Evolutionary conservation across 305 asterid genomes (phyloP).

Genomic region (Fraxinus platypoda): DNA sequence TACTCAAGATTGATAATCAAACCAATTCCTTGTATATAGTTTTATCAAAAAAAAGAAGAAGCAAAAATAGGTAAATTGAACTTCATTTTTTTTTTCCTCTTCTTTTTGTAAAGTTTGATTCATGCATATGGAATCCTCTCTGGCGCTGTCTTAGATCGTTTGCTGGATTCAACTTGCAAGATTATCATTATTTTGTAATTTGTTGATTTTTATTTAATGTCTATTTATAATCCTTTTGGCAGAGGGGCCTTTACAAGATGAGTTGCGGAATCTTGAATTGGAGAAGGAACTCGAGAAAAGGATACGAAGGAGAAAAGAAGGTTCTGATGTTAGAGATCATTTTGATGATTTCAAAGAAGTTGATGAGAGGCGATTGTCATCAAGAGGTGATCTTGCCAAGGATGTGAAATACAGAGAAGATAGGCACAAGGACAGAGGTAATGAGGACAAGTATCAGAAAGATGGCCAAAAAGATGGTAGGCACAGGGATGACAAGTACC

Average conservation of each 20-base stretch:
- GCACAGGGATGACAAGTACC: slow-evolving; percentile 50
- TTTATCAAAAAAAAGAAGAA: background rate
- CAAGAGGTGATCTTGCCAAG: slow-evolving; percentile 64
- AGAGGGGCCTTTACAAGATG: slow-evolving; percentile 52
- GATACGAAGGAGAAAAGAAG: slow-evolving; percentile 58
- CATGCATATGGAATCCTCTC: background rate
- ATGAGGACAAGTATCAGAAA: background rate
- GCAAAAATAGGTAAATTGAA: background rate
- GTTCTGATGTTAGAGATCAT: slow-evolving; percentile 57
- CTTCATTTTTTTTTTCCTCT: background rate
- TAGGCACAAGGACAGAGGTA: slow-evolving; percentile 36
- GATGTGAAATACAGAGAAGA: slow-evolving; percentile 68
- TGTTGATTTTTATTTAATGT: slow-evolving; percentile 5
- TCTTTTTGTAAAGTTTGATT: background rate
- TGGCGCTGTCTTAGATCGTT: background rate
- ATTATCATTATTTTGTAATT: slow-evolving; percentile 10
- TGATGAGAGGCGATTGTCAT: slow-evolving; percentile 54
- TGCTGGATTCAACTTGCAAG: background rate
- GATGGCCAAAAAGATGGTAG: background rate
- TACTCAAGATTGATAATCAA: background rate
- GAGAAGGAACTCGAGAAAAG: slow-evolving; percentile 70
- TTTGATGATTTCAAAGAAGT: background rate
- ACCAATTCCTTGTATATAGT: background rate
- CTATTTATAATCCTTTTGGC: slow-evolving; percentile 21
- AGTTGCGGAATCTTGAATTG: slow-evolving; percentile 47